These are phyloP conservation scores for Helotiales sp. DNA, from an alignment of 2,329 filamentous ascomycete species.

Conservation along the genomic window DNA sequence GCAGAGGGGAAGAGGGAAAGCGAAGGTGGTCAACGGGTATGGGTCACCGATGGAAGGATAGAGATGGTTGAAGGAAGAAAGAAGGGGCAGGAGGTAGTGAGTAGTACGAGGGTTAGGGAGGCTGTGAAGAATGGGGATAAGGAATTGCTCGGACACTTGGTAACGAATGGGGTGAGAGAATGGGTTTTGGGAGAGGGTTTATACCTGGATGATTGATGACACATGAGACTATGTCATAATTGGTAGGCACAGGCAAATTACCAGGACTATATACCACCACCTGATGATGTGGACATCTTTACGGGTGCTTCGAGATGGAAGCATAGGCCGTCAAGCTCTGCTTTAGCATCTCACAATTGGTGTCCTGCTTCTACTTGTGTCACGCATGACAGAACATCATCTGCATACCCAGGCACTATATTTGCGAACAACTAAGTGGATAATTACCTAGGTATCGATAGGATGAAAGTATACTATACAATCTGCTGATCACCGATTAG, in stretches of 20 bases:
- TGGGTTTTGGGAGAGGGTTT: conserved; percentile 59
- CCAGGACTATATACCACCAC: too few relatives aligned
- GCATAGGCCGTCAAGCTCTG: too few relatives aligned
- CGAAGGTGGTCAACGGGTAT: conserved; percentile 56
- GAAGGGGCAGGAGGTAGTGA: conserved; percentile 45
- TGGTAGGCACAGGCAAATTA: too few relatives aligned
- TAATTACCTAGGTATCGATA: not conserved
- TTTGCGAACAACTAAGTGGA: not conserved
- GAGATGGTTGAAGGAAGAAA: conserved; percentile 54
- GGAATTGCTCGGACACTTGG: conserved; percentile 50
- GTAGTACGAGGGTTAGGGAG: conserved; percentile 62
- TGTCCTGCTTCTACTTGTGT: too few relatives aligned
- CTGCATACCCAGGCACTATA: too few relatives aligned
- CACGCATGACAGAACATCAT: too few relatives aligned
- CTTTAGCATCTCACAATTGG: too few relatives aligned
- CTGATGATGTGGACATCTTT: too few relatives aligned
- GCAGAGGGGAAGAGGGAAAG: conserved; percentile 46
- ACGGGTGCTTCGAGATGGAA: too few relatives aligned
- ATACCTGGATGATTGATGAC: conserved; percentile 45
- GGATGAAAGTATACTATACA: not conserved
- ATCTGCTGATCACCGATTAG: too few relatives aligned
- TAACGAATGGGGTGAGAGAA: conserved; percentile 54
- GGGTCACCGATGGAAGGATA: conserved; percentile 53
- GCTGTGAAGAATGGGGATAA: conserved; percentile 50
- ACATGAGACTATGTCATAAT: not conserved